phyloP scores from a whole-genome alignment of 2,329 filamentous ascomycete species.

The Ascosphaera apis region DNA sequence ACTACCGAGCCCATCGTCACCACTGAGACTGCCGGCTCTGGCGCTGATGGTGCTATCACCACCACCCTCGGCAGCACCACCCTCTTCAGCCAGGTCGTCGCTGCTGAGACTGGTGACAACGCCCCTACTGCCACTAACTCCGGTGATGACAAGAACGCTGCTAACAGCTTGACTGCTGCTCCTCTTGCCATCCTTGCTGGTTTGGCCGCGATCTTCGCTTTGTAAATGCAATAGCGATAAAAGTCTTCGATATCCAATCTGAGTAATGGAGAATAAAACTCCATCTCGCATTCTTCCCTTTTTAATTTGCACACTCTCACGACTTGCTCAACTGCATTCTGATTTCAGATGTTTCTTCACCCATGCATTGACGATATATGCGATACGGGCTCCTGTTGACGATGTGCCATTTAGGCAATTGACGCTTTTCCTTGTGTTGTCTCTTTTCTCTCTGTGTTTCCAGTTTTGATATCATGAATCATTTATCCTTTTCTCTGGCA shows the following conservation, averaged over 20 bases:
- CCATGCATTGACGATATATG: not conserved
- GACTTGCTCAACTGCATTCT: not conserved
- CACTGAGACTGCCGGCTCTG: slow-evolving; percentile 5
- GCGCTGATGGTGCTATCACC: slow-evolving; percentile 2
- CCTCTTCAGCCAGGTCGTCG: slow-evolving; percentile 5
- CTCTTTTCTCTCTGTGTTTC: not conserved
- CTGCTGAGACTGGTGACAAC: slow-evolving; percentile 4
- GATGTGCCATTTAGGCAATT: not conserved
- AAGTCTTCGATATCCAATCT: too few species aligned
- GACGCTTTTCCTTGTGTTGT: not conserved
- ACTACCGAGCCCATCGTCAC: slow-evolving; percentile 4
- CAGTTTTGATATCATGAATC: not conserved
- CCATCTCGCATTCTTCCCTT: too few species aligned
- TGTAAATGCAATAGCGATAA: slow-evolving; percentile 11
- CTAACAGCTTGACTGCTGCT: slow-evolving; percentile 8
- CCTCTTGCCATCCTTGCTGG: slow-evolving; percentile 17
- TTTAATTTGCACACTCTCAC: not conserved
- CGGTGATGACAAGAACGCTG: slow-evolving; percentile 12
- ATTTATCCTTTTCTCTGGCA: not conserved
- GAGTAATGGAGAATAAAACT: too few species aligned
- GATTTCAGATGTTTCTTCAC: not conserved
- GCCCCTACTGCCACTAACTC: slow-evolving; percentile 8
- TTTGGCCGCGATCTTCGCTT: slow-evolving; percentile 18
- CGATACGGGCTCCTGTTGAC: not conserved
- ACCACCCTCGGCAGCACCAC: slow-evolving; percentile 9